Evolutionary conservation across 2,329 filamentous ascomycete species (phyloP).

Genomic region (Pestalotiopsis sp.): DNA sequence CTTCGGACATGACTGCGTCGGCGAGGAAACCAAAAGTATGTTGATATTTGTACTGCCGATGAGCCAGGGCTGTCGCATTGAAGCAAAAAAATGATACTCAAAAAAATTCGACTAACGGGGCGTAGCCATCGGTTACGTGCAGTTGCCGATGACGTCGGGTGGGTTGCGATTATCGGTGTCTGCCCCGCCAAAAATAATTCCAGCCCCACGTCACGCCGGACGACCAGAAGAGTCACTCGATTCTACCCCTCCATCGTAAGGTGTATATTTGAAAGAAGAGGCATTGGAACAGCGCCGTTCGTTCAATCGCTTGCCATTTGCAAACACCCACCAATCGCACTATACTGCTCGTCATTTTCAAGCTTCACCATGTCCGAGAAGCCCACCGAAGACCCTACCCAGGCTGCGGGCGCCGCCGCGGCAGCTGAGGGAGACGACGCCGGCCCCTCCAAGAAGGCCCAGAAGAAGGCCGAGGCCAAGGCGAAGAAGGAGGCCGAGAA

Average conservation of each 20-base stretch:
- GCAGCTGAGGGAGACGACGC: conserved; percentile 27
- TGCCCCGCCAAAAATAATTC: conserved; percentile 12
- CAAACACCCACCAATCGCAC: not conserved
- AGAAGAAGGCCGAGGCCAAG: conserved; percentile 84
- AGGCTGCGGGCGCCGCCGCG: conserved; percentile 25
- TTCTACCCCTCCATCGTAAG: conserved; percentile 5
- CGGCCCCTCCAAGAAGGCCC: conserved; percentile 69
- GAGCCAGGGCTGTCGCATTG: not conserved
- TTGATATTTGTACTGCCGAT: not conserved
- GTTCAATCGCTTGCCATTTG: conserved; percentile 32
- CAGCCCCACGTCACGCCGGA: conserved; percentile 10
- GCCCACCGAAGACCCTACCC: conserved; percentile 24
- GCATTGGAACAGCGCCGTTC: conserved; percentile 25
- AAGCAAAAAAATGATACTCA: conserved; percentile 3
- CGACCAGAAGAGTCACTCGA: conserved; percentile 4
- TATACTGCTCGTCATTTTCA: not conserved
- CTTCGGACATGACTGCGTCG: conserved; percentile 13
- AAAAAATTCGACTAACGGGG: conserved; percentile 15
- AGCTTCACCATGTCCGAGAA: conserved; percentile 35
- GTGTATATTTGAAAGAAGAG: conserved; percentile 5
- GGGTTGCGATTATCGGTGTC: conserved; percentile 3
- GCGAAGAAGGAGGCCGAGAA: conserved; percentile 88
- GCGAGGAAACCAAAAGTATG: not conserved
- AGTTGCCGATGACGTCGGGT: not conserved
- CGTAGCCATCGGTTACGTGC: not conserved